phyloP scores from a whole-genome alignment of 129 eudicot genomes.

The Apium graveolens region DNA sequence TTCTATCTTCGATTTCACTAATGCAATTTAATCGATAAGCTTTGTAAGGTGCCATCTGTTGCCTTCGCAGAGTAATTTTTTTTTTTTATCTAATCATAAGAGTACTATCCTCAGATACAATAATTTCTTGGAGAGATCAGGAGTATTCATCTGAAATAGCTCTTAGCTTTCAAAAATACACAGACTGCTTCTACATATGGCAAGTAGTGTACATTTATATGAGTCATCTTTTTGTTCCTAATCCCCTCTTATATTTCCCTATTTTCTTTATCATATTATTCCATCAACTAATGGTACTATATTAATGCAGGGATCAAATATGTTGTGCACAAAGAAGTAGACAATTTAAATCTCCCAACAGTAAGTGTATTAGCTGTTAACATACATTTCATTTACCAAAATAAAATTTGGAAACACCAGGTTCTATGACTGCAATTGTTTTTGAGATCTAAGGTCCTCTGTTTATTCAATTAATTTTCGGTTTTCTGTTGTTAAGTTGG shows the following conservation, averaged over 20 bases:
- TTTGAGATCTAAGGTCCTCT: not conserved
- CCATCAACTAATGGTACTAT: not conserved
- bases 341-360: constrained; percentile 45
- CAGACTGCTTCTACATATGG: constrained; percentile 88
- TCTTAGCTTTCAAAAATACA: constrained; percentile 83
- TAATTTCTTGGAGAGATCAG: constrained; percentile 86
- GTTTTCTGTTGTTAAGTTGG: not conserved
- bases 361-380: constrained; percentile 40
- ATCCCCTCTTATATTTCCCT: not conserved
- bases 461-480: not conserved
- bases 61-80: not conserved
- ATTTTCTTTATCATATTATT: not conserved
- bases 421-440: not conserved
- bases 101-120: constrained; percentile 43
- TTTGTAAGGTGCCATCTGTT: not conserved
- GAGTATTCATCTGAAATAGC: constrained; percentile 79
- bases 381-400: not conserved
- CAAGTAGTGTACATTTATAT: constrained; percentile 18
- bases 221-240: not conserved
- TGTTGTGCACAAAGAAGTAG: constrained; percentile 62
- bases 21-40: not conserved
- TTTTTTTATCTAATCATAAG: not conserved
- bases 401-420: not conserved
- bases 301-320: constrained; percentile 65
- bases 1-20: constrained; percentile 14